These are phyloP conservation scores for Paradendryphiella salina DNA, from an alignment of 2,329 filamentous ascomycete species.

Conservation along the genomic window DNA sequence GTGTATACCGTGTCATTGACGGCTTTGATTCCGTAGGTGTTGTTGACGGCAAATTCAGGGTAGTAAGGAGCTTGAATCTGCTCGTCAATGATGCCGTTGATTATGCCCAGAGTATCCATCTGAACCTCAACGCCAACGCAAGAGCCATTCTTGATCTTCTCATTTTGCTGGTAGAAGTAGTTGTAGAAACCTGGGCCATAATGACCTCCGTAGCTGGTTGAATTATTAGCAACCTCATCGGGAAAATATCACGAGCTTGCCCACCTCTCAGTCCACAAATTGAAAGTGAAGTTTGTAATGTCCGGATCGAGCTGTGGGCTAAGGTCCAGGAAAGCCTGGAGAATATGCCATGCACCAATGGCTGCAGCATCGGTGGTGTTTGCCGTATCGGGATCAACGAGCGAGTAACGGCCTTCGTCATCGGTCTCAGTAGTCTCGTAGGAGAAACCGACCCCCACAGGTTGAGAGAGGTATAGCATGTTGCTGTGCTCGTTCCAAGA, in stretches of 20 bases:
- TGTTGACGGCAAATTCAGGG: slow-evolving; percentile 57
- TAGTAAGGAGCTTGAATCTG: slow-evolving; percentile 53
- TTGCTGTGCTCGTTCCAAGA: slow-evolving; percentile 48
- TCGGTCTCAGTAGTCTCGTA: slow-evolving; percentile 41
- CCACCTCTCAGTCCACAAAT: slow-evolving; percentile 52
- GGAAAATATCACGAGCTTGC: not conserved
- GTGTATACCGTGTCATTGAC: slow-evolving; percentile 54
- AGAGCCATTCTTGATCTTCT: slow-evolving; percentile 55
- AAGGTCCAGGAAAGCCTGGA: slow-evolving; percentile 43
- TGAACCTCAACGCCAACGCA: slow-evolving; percentile 54
- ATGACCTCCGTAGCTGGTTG: slow-evolving; percentile 47
- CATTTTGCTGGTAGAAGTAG: slow-evolving; percentile 61
- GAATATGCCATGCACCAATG: slow-evolving; percentile 43
- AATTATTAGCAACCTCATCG: not conserved
- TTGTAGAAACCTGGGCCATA: slow-evolving; percentile 60
- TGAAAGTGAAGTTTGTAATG: slow-evolving; percentile 57
- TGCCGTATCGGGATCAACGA: slow-evolving; percentile 35
- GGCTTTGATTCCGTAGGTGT: slow-evolving; percentile 57
- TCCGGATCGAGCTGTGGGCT: slow-evolving; percentile 52
- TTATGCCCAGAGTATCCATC: slow-evolving; percentile 59
- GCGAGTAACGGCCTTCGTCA: slow-evolving; percentile 34
- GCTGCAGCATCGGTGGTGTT: slow-evolving; percentile 44
- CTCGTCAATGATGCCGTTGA: slow-evolving; percentile 60
- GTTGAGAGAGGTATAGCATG: slow-evolving; percentile 48
- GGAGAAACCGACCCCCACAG: slow-evolving; percentile 48